phyloP scores from a whole-genome alignment of 345 rosid genomes.

The Gossypium raimondii region DNA sequence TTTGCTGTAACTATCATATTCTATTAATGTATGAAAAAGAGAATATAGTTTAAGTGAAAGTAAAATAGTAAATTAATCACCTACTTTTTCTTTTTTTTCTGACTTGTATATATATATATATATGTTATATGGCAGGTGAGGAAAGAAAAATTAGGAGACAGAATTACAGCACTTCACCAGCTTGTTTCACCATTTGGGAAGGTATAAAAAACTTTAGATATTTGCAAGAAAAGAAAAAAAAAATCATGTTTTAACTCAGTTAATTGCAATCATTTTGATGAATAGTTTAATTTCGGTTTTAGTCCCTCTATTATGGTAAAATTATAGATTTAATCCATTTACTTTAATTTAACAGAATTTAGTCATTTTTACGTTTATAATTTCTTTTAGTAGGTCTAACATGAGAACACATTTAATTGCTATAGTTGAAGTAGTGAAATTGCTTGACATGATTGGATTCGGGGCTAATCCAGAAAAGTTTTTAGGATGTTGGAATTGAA shows the following conservation, averaged over 20 bases:
- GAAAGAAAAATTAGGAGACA: slow-evolving; percentile 85
- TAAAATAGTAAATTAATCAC: not conserved
- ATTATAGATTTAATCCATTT: too few relatives aligned
- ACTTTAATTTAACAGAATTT: too few relatives aligned
- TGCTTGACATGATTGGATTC: too few relatives aligned
- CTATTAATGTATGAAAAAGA: not conserved
- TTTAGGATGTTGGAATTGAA: too few relatives aligned
- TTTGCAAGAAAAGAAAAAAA: not conserved
- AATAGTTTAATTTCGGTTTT: too few relatives aligned
- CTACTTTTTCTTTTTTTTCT: not conserved
- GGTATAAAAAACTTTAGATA: slow-evolving; percentile 33
- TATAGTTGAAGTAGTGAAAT: too few relatives aligned
- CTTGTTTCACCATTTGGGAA: slow-evolving; percentile 97
- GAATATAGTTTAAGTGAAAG: not conserved
- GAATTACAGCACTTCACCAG: slow-evolving; percentile 90
- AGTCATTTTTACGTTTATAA: too few relatives aligned
- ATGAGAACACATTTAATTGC: too few relatives aligned
- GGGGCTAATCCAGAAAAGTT: too few relatives aligned
- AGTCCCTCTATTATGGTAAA: too few relatives aligned
- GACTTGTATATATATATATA: not conserved
- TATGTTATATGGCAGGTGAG: slow-evolving; percentile 42
- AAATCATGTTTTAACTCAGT: not conserved
- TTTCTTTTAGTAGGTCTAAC: too few relatives aligned
- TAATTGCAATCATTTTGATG: not conserved
- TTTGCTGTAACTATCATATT: slow-evolving; percentile 14